phyloP scores from a whole-genome alignment of 495 filamentous ascomycete species.

The Choiromyces venosus region DNA sequence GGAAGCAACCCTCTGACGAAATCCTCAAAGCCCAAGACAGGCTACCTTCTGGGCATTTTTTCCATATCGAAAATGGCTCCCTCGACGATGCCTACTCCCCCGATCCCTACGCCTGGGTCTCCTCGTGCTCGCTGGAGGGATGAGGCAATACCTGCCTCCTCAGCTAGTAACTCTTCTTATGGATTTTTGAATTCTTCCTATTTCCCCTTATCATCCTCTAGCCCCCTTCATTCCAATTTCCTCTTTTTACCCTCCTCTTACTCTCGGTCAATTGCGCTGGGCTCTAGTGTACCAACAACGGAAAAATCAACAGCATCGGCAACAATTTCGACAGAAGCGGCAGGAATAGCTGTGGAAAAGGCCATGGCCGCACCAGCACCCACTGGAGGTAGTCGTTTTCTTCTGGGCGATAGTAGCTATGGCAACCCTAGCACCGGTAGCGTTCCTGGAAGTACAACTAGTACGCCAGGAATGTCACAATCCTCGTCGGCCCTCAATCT shows the following conservation, averaged over 20 bases:
- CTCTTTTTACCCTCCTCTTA: slow-evolving; percentile 28
- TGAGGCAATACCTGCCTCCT: slow-evolving; percentile 29
- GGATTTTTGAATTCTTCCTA: slow-evolving; percentile 30
- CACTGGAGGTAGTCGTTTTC: slow-evolving; percentile 14
- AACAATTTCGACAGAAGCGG: slow-evolving; percentile 36
- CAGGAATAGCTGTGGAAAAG: slow-evolving; percentile 35
- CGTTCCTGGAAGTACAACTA: slow-evolving; percentile 21
- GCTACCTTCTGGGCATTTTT: not conserved
- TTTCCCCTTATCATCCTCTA: slow-evolving; percentile 30
- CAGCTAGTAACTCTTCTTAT: slow-evolving; percentile 16
- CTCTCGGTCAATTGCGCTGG: slow-evolving; percentile 30
- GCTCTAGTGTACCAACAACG: slow-evolving; percentile 35
- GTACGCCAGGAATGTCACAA: slow-evolving; percentile 26
- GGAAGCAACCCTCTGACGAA: not conserved
- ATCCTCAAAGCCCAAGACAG: not conserved
- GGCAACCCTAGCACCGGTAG: slow-evolving; percentile 20
- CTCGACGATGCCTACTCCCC: slow-evolving; percentile 28
- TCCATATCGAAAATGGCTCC: not conserved
- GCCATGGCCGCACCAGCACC: slow-evolving; percentile 27
- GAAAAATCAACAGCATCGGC: slow-evolving; percentile 37
- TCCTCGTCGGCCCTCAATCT: slow-evolving; percentile 28
- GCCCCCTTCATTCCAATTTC: slow-evolving; percentile 23
- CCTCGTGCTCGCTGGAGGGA: slow-evolving; percentile 24
- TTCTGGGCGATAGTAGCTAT: slow-evolving; percentile 13
- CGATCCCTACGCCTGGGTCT: slow-evolving; percentile 28